phyloP scores from a whole-genome alignment of 306 rosid genomes.

The Arachis hypogaea region DNA sequence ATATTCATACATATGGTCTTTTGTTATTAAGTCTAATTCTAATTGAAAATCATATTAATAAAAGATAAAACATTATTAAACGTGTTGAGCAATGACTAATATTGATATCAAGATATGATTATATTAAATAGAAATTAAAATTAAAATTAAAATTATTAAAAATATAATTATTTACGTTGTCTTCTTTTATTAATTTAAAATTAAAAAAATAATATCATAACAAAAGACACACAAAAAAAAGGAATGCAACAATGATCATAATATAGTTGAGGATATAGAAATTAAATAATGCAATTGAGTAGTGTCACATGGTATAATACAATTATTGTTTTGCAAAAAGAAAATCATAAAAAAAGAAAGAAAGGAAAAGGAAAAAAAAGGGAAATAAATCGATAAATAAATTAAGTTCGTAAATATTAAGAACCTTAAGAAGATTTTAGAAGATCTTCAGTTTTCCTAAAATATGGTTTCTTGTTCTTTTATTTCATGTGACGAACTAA shows the following conservation, averaged over 20 bases:
- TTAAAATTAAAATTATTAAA: too few relatives aligned
- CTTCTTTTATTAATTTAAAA: too few relatives aligned
- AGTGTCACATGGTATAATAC: constrained; percentile 53
- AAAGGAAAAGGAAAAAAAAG: constrained; percentile 30
- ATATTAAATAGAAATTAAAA: too few relatives aligned
- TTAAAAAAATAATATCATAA: too few relatives aligned
- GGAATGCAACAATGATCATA: not conserved
- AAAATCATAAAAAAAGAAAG: not conserved
- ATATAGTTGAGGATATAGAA: not conserved
- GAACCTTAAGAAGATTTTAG: constrained; percentile 61
- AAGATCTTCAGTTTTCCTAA: constrained; percentile 55
- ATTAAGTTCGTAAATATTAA: constrained; percentile 34
- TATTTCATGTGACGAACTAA: constrained; percentile 49
- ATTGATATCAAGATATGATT: too few relatives aligned
- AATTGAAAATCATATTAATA: too few relatives aligned
- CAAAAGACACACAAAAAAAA: too few relatives aligned
- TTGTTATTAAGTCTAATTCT: too few relatives aligned
- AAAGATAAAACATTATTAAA: too few relatives aligned
- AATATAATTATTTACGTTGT: too few relatives aligned
- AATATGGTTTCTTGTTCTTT: constrained; percentile 39
- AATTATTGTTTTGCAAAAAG: constrained; percentile 20
- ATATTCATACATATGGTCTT: too few relatives aligned
- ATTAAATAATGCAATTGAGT: not conserved
- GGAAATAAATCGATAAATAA: constrained; percentile 44
- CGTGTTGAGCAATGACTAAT: too few relatives aligned